Evolutionary conservation across 768 basidiomycete genomes (phyloP).

Genomic region (Pisolithus marmoratus): DNA sequence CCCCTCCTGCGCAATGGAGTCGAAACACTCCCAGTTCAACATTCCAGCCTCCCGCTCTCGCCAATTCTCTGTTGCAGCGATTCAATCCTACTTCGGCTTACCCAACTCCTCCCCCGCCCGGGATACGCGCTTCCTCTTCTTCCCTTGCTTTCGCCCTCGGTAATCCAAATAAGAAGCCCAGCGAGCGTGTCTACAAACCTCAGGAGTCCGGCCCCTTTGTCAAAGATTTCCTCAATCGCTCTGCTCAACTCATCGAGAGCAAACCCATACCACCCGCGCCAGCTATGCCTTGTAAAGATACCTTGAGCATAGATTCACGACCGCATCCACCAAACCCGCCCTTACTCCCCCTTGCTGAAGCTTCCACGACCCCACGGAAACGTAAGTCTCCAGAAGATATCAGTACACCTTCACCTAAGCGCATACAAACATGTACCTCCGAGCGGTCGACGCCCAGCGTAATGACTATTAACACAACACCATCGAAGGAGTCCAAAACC

Average conservation of each 20-base stretch:
- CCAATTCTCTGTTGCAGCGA: slow-evolving; percentile 61
- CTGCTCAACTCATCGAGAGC: slow-evolving; percentile 41
- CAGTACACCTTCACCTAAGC: slow-evolving; percentile 61
- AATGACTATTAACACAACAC: slow-evolving; percentile 15
- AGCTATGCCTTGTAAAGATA: slow-evolving; percentile 12
- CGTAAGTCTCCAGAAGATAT: slow-evolving; percentile 58
- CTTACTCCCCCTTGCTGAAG: slow-evolving; percentile 1
- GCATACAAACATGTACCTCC: slow-evolving; percentile 30
- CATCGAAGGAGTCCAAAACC: slow-evolving; percentile 22
- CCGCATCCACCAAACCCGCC: slow-evolving; percentile 14
- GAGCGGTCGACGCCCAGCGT: slow-evolving; percentile 6
- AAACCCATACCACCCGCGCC: slow-evolving; percentile 12
- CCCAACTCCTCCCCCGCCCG: slow-evolving; percentile 65
- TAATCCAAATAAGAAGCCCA: slow-evolving; percentile 27
- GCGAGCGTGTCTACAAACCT: slow-evolving; percentile 37
- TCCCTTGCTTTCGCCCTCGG: slow-evolving; percentile 74
- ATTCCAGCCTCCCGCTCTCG: slow-evolving; percentile 52
- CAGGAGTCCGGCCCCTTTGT: slow-evolving; percentile 63
- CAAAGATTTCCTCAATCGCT: slow-evolving; percentile 48
- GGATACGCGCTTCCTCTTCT: slow-evolving; percentile 60
- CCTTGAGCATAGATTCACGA: slow-evolving; percentile 11
- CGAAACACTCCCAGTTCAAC: slow-evolving; percentile 39
- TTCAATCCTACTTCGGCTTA: slow-evolving; percentile 57
- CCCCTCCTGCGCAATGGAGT: slow-evolving; percentile 36
- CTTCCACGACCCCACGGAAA: slow-evolving; percentile 58